Conservation (phyloP, 2,329 filamentous ascomycete species). For the Plectosphaerella plurivora region DNA sequence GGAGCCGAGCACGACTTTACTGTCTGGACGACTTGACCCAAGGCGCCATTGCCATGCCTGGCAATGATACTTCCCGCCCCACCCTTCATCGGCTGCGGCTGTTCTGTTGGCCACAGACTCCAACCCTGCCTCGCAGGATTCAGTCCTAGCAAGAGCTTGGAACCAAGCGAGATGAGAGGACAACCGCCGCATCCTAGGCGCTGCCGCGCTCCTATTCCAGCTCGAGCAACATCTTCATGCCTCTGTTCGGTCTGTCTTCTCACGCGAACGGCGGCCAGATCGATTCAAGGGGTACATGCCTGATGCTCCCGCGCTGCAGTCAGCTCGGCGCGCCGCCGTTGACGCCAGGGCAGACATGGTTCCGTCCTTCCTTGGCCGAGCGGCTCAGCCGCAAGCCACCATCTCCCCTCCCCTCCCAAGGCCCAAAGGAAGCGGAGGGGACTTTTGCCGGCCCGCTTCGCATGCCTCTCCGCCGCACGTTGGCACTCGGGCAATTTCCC, state of each 20-base stretch:
- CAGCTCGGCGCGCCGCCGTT: background rate
- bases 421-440: background rate
- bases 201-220: too few relatives aligned
- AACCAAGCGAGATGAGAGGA: background rate
- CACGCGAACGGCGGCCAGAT: background rate
- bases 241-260: background rate
- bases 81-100: too few relatives aligned
- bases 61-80: too few relatives aligned
- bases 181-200: too few relatives aligned
- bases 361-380: background rate
- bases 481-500: background rate
- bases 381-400: slow-evolving; percentile 4
- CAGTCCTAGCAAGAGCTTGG: background rate
- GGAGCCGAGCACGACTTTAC: background rate
- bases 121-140: too few relatives aligned
- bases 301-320: background rate
- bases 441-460: background rate
- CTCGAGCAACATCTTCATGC: background rate
- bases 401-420: background rate
- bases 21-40: background rate
- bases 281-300: background rate
- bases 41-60: background rate
- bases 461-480: background rate
- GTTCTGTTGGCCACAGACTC: too few relatives aligned
- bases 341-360: background rate